These are phyloP conservation scores for Metarhizium robertsii DNA, from an alignment of 2,329 filamentous ascomycete species.

Conservation along the genomic window DNA sequence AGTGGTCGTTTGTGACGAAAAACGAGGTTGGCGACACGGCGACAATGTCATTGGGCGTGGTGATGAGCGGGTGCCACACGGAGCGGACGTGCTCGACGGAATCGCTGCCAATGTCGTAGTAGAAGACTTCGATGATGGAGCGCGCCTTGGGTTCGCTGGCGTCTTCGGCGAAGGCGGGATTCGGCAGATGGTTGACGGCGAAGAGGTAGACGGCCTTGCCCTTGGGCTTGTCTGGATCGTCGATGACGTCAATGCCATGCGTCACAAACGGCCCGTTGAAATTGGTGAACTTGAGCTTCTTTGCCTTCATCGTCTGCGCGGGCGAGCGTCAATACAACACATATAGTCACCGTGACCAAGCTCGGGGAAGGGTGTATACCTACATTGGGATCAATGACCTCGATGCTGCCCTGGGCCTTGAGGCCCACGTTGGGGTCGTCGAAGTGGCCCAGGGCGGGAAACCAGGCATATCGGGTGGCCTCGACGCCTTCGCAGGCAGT, in stretches of 20 bases:
- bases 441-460: constrained; percentile 36
- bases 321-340: neutral
- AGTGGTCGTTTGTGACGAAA: constrained; percentile 53
- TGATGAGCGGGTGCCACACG: constrained; percentile 40
- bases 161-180: constrained; percentile 26
- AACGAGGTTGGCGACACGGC: constrained; percentile 37
- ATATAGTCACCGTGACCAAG: neutral
- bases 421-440: constrained; percentile 25
- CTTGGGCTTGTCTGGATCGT: constrained; percentile 28
- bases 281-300: constrained; percentile 36
- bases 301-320: constrained; percentile 18
- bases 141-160: constrained; percentile 27
- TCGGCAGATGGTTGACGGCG: constrained; percentile 49
- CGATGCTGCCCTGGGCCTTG: constrained; percentile 33
- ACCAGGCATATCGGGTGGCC: constrained; percentile 38
- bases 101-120: constrained; percentile 35
- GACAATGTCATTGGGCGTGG: constrained; percentile 50
- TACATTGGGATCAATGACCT: constrained; percentile 45
- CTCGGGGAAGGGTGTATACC: constrained; percentile 8
- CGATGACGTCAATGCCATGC: constrained; percentile 52
- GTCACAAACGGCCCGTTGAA: constrained; percentile 46
- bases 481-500: constrained; percentile 43
- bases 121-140: constrained; percentile 50
- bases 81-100: constrained; percentile 39
- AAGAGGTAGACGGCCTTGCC: constrained; percentile 45